These are phyloP conservation scores for Carallia brachiata DNA, from an alignment of 345 rosid species.

Conservation along the genomic window DNA sequence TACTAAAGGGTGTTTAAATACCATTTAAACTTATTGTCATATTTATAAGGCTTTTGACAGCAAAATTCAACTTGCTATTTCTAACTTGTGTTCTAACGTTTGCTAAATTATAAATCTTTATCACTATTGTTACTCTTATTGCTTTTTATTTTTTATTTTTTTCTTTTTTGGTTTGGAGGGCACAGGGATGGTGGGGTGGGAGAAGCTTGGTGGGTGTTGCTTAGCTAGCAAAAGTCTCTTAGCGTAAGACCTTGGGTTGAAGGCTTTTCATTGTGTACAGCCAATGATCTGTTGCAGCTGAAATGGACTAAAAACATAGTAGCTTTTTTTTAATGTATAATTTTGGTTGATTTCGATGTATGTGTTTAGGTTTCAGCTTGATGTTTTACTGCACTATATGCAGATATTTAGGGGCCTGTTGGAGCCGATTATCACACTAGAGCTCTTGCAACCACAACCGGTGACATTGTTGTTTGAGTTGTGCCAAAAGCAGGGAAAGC, in stretches of 20 bases:
- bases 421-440: conserved; percentile 63
- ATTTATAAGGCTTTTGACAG: no score
- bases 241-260: no score
- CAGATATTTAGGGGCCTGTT: conserved; percentile 64
- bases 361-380: background rate
- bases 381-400: background rate
- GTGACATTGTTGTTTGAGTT: conserved; percentile 49
- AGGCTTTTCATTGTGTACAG: no score
- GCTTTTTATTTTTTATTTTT: no score
- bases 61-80: no score
- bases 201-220: no score
- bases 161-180: no score
- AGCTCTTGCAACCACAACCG: conserved; percentile 71
- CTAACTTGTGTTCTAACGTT: background rate
- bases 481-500: conserved; percentile 68
- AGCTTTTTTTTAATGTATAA: background rate
- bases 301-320: no score
- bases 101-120: background rate
- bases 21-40: no score
- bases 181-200: no score
- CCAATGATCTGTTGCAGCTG: no score
- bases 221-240: no score
- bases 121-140: background rate
- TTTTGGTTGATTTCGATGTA: background rate
- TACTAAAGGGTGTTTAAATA: background rate